Evolutionary conservation across 495 filamentous ascomycete genomes (phyloP), one percentile per base, ranked within the genome.

Genomic region (Lepraria neglecta): DNA sequence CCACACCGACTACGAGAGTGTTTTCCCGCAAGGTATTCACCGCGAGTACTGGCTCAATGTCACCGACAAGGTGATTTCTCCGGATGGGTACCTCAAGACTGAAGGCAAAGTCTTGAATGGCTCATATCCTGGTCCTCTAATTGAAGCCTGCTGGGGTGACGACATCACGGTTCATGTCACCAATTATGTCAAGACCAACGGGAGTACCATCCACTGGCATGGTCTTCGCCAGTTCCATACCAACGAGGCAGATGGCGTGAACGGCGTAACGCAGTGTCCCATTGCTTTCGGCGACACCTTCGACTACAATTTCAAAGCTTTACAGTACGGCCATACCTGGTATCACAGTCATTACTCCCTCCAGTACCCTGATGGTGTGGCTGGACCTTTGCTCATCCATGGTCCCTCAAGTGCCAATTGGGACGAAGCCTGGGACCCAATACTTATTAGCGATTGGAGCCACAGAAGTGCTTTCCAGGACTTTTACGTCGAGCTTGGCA

Each of bases 241-340:
- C 6, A 80, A 75, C 63, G 68, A 74, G 17, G 64, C 66, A 43
- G 77, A 80, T 62, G 77, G 77, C 38, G 76, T 78, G 19, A 67
- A 67, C 38, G 73, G 74, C 10, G 69, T 80, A 9, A 73, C 71
- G 6, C 74, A 81, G 65, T 82, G 80, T 59, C 80, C 80, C 4
- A 82, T 82, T 59, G 73, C 78, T 31, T 70, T 72, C 11, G 63
- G 67, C n/a, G 48, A 63, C n/a, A 69, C 60, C 0, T 64, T 71
- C 33, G 83, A 78, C 0, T 85, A 87, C 65, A 76, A 64, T 30
- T 85, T 79, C 56, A 69, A 71, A 28, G 79, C 74, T 0, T 73
- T 67, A 1, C 78, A 71, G 65, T 86, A 87, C 63, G 85, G 84
- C 2, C 79, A 78, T 0, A 73, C 77, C 6, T 87, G 82, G 83